A percentile compares a stretch with the other conserved stretches of the same genome.
These are phyloP conservation scores for Lathyrus oleraceus DNA, from an alignment of 306 rosid species.

Conservation along the genomic window DNA sequence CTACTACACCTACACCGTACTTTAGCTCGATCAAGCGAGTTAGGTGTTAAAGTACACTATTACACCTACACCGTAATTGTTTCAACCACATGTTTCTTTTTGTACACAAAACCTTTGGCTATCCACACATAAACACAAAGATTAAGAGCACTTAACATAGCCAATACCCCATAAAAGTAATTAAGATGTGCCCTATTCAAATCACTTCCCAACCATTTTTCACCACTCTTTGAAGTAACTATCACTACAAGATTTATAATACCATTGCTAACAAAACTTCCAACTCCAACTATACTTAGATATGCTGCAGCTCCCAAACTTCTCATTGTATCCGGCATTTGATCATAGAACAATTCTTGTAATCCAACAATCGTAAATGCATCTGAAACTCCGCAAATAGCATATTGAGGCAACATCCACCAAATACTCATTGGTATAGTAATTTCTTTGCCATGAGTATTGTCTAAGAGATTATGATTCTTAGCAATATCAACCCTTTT, in stretches of 20 bases:
- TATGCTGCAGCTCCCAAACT: conserved; percentile 83
- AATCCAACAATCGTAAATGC: conserved; percentile 62
- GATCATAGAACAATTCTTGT: conserved; percentile 67
- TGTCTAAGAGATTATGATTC: conserved; percentile 44
- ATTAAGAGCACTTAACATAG: conserved; percentile 52
- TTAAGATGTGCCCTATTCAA: conserved; percentile 67
- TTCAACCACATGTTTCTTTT: conserved; percentile 37
- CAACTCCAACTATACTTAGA: conserved; percentile 56
- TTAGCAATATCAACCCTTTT: conserved; percentile 54
- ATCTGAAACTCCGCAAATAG: conserved; percentile 49
- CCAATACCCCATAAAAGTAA: conserved; percentile 63
- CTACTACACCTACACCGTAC: no score
- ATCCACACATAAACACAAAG: conserved; percentile 49
- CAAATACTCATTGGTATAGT: conserved; percentile 60
- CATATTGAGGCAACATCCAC: conserved; percentile 82
- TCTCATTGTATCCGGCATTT: conserved; percentile 61
- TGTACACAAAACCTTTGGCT: conserved; percentile 59
- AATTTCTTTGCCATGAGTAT: conserved; percentile 41
- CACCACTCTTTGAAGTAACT: conserved; percentile 32
- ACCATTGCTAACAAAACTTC: conserved; percentile 50
- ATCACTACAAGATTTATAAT: conserved; percentile 45
- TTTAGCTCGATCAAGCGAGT: no score
- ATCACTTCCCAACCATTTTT: conserved; percentile 60
- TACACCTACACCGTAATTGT: background rate
- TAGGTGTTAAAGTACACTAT: no score